Percentiles rank a stretch among this genome's conserved stretches.
phyloP scores from a whole-genome alignment of 805 yeast genomes.

The Candida sithepensis region DNA sequence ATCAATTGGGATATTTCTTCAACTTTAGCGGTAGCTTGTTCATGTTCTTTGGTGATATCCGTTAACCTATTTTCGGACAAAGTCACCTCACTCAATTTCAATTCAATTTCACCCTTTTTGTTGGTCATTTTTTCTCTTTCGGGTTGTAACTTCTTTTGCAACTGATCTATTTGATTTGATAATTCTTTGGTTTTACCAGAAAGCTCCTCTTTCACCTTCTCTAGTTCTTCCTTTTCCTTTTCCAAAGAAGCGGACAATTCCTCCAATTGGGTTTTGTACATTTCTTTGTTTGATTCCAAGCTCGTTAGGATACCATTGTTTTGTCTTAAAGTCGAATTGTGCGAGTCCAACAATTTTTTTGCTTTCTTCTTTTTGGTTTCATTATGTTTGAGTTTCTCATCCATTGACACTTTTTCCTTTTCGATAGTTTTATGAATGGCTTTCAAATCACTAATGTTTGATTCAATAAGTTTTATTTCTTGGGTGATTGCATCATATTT shows the following conservation, averaged over 20 bases:
- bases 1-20: constrained; percentile 32
- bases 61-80: constrained; percentile 47
- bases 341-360: constrained; percentile 47
- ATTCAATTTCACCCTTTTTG: constrained; percentile 59
- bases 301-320: constrained; percentile 44
- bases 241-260: constrained; percentile 43
- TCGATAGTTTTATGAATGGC: constrained; percentile 42
- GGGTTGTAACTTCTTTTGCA: constrained; percentile 73
- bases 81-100: constrained; percentile 63
- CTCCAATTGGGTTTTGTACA: constrained; percentile 41
- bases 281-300: constrained; percentile 41
- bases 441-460: constrained; percentile 31
- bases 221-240: constrained; percentile 54
- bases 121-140: constrained; percentile 69
- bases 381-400: constrained; percentile 72
- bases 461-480: constrained; percentile 21
- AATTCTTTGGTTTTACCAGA: constrained; percentile 71
- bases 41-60: constrained; percentile 42
- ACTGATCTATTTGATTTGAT: constrained; percentile 57
- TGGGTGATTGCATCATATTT: constrained; percentile 26
- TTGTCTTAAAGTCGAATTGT: constrained; percentile 42
- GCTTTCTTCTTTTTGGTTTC: constrained; percentile 56
- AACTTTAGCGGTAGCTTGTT: constrained; percentile 41
- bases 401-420: constrained; percentile 61
- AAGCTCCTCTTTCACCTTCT: constrained; percentile 59